Percentiles rank a stretch among this genome's conserved stretches.
Evolutionary conservation across 2,329 filamentous ascomycete genomes (phyloP).

Genomic region (Penicillium sp.): DNA sequence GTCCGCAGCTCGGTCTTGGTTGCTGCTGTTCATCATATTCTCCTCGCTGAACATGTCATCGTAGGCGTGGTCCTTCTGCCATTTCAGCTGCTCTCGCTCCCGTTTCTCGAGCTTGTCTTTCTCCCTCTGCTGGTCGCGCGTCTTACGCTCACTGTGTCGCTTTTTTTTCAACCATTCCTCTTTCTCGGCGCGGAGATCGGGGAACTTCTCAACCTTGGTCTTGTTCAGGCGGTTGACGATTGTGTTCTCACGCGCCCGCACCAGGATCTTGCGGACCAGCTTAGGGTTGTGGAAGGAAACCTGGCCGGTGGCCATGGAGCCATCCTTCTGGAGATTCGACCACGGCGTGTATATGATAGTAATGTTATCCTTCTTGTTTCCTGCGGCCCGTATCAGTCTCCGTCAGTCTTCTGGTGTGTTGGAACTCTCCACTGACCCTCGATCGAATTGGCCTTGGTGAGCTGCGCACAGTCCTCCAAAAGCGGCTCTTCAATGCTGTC

Average conservation of each 20-base stretch:
- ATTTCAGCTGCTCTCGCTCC: conserved; percentile 87
- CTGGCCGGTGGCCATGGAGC: conserved; percentile 92
- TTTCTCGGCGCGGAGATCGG: conserved; percentile 80
- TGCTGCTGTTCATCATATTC: conserved; percentile 75
- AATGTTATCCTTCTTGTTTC: conserved; percentile 98
- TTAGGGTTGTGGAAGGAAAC: conserved; percentile 91
- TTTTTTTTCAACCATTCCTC: conserved; percentile 75
- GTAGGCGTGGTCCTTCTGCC: conserved; percentile 96
- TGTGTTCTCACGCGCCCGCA: conserved; percentile 79
- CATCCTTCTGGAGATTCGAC: conserved; percentile 94
- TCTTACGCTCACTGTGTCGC: conserved; percentile 66
- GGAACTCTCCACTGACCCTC: conserved; percentile 64
- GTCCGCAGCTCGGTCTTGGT: conserved; percentile 77
- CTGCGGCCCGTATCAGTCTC: conserved; percentile 48
- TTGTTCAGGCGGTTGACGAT: conserved; percentile 99
- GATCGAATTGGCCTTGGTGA: conserved; percentile 98
- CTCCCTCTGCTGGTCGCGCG: conserved; percentile 44
- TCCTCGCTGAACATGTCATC: conserved; percentile 89
- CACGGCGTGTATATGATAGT: conserved; percentile 97
- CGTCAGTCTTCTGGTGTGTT: background rate
- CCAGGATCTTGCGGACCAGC: conserved; percentile 79
- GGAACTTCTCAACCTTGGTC: conserved; percentile 86
- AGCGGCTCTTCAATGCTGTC: conserved; percentile 76
- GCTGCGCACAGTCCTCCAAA: conserved; percentile 86
- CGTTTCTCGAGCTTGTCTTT: conserved; percentile 56